A percentile compares a stretch with the other conserved stretches of the same genome.
Conservation (phyloP, 306 rosid genomes). For the Rubus idaeus region DNA sequence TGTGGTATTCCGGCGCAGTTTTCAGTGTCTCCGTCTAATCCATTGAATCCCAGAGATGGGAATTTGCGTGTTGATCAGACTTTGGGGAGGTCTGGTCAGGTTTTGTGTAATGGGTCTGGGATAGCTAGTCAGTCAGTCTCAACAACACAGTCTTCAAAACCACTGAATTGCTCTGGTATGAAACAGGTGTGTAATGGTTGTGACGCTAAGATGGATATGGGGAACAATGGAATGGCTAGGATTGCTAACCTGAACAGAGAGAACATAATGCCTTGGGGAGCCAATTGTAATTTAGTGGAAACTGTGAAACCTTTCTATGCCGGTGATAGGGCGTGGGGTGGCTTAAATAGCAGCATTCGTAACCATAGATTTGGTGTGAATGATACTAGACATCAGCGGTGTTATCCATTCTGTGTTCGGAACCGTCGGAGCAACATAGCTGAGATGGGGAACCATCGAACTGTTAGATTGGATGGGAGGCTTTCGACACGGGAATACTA, state of each 20-base stretch:
- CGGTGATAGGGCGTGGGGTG: neutral
- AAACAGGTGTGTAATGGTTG: neutral
- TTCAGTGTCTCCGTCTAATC: conserved; percentile 1
- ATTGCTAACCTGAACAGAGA: conserved; percentile 19
- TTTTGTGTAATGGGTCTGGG: conserved; percentile 12
- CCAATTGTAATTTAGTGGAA: conserved; percentile 7
- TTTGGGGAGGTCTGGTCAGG: neutral
- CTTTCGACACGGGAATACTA: conserved; percentile 5
- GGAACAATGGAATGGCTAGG: conserved; percentile 2
- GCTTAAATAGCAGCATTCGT: conserved; percentile 15
- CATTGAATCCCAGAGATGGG: conserved; percentile 28
- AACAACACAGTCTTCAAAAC: neutral
- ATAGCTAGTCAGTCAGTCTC: neutral
- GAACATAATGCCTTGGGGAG: conserved; percentile 22
- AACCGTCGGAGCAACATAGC: neutral
- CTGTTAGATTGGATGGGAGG: conserved; percentile 15
- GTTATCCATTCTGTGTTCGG: conserved; percentile 7
- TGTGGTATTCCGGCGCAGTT: neutral
- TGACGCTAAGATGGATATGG: neutral
- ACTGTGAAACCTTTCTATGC: neutral
- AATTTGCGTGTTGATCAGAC: conserved; percentile 9
- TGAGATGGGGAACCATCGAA: conserved; percentile 18
- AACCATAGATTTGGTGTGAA: conserved; percentile 13
- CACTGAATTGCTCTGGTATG: neutral
- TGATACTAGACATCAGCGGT: conserved; percentile 15